Conservation (phyloP, 192 early-diverging fungal species). For the Rhizophagus sp. region DNA sequence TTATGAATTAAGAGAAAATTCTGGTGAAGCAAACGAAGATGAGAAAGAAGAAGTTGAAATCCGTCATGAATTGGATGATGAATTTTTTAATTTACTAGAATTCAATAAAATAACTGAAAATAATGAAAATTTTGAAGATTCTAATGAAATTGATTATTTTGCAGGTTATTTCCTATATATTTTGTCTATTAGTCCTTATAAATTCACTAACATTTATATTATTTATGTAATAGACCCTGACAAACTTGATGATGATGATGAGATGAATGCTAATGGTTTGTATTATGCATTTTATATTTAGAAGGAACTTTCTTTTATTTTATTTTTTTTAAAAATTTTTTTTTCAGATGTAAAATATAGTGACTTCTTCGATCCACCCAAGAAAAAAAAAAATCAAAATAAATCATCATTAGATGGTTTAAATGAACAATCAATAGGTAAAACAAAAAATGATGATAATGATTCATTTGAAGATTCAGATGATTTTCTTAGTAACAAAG, state of each 20-base stretch:
- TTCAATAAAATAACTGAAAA: conserved; percentile 85
- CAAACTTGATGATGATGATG: conserved; percentile 65
- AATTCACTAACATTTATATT: conserved; percentile 49
- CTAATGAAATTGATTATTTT: conserved; percentile 67
- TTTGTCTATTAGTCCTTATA: not conserved
- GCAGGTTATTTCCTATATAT: conserved; percentile 33
- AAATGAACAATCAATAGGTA: conserved; percentile 35
- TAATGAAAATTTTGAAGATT: conserved; percentile 52
- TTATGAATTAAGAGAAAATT: conserved; percentile 44
- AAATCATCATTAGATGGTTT: conserved; percentile 30
- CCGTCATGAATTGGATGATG: conserved; percentile 79
- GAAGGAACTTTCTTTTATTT: no score
- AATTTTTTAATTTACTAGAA: conserved; percentile 91
- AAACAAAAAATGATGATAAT: conserved; percentile 32
- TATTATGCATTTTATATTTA: not conserved
- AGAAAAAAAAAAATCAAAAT: conserved; percentile 42
- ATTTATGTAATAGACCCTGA: conserved; percentile 64
- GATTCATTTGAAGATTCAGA: conserved; percentile 48
- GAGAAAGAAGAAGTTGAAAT: conserved; percentile 38
- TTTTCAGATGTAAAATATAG: conserved; percentile 72
- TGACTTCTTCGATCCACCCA: conserved; percentile 83
- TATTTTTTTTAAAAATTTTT: no score
- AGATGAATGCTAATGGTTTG: conserved; percentile 57
- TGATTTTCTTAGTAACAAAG: conserved; percentile 41
- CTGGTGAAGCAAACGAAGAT: conserved; percentile 34